Evolutionary conservation across 345 rosid genomes (phyloP).

Genomic region (Hibiscus syriacus): DNA sequence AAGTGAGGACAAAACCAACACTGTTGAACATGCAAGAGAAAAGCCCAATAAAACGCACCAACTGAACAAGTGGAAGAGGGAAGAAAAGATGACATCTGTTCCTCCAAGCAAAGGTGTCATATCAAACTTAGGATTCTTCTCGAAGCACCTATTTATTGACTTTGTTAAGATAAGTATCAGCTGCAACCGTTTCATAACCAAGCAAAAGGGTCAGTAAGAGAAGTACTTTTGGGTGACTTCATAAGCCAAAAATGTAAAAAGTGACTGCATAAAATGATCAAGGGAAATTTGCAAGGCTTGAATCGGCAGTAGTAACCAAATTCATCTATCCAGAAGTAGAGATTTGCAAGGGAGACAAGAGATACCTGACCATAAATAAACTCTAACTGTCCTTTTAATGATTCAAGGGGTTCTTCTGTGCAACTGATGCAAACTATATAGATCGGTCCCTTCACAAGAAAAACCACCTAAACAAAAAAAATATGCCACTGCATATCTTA

Average conservation of each 20-base stretch:
- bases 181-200: constrained; percentile 43
- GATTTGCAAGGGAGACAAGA: constrained; percentile 2
- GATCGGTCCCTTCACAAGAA: constrained; percentile 97
- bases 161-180: constrained; percentile 94
- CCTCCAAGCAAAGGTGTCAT: constrained; percentile 98
- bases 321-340: background rate
- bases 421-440: constrained; percentile 95
- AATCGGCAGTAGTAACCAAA: background rate
- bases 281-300: background rate
- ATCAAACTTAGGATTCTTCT: constrained; percentile 94
- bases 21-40: background rate
- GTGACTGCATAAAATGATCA: background rate
- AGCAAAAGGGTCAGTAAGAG: background rate
- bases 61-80: constrained; percentile 88
- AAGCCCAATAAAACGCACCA: constrained; percentile 53
- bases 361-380: constrained; percentile 96
- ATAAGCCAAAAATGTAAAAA: background rate
- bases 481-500: constrained; percentile 1
- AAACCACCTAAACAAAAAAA: constrained; percentile 63
- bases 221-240: constrained; percentile 2
- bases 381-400: constrained; percentile 75
- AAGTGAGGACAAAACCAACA: background rate
- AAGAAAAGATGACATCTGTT: constrained; percentile 93
- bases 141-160: constrained; percentile 88
- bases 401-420: constrained; percentile 89